Base-by-base conservation (phyloP, 73 alveolate species). In the Paramecium sonneborni region DNA sequence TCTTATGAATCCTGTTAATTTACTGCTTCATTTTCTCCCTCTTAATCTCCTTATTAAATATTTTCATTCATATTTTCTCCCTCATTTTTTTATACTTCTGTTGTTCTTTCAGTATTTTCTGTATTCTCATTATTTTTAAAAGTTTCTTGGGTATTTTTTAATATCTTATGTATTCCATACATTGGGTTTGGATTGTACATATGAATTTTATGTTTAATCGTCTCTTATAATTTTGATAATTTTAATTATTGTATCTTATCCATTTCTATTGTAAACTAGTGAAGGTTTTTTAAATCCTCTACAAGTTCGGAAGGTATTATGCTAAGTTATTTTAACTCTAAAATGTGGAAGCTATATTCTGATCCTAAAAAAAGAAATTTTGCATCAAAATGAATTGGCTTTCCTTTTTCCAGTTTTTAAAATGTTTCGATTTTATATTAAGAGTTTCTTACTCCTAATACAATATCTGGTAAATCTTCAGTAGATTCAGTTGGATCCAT, bases 401-500 rank as follows among this genome's bases (percentile, higher is more conserved):
- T 30, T 2, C 90, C 90, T 21, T 43, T 79, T 46, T 79, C 41
- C 5, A 79, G 41, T 20, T 79, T 39, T 23, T 14, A 41, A 24
- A 79, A 79, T 23, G n/a, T 79, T 10, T n/a, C 52, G 3, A 24
- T 11, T 11, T 6, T n/a, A 43, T 43, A 43, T 30, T 39, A 24
- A n/a, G 43, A 30, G 5, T 38, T 21, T 0, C 1, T 39, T 2
- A 38, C 90, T n/a, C 90, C 90, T 2, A 79, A 9, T 4, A 79
- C 21, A 1, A 79, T 8, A 23, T 79, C 90, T 8, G 90, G 90
- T 21, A 43, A 24, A 23, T 79, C 90, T 24, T 38, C 44, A 18
- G 90, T 62, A 11, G 90, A 79, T 43, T 79, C 90, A 23, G 90
- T 79, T 12, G 90, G 90, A 30, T 43, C 74, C 90, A 79, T 79